Evolutionary conservation across 176 grass and related monocot species (phyloP), one percentile per base, ranked within the genome.

Genomic region (Chrysopogon serrulatus): DNA sequence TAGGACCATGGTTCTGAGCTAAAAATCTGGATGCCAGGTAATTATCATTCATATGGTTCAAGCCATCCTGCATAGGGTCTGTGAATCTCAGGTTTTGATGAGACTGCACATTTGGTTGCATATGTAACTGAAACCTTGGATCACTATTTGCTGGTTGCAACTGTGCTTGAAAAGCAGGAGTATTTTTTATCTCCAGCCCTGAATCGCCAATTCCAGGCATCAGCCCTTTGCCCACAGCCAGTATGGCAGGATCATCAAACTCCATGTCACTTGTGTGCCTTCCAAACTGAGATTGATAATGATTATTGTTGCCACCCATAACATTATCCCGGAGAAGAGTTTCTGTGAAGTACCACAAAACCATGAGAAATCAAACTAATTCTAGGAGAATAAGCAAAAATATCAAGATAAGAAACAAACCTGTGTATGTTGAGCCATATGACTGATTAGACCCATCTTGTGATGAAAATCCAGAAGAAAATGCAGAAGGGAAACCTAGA

Each of bases 231-330:
- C 88, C 95, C 53, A 97, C 95, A 69, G 92, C 95, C 39, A 97
- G 67, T 84, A 97, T 92, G 83, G 95, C 95, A 78, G 95, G 95
- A 90, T 97, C 95, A 36, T 92, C 86, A 83, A 94, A 94, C 87
- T 94, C 92, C 67, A 92, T 59, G 70, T 97, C 95, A 85, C 74
- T 78, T 47, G 88, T 44, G 78, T 91, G 91, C 83, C 90, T 85
- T 19, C 53, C n/a, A 65, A 85, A 73, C 31, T 92, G 86, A 74
- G 87, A 45, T 88, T 92, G 87, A 82, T 88, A 88, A 47, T 85
- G 87, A 88, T 87, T 92, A 36, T 57, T 81, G 39, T 81, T 81
- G 82, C 79, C 69, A 77, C 71, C 72, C 74, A 80, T 76, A 89
- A 73, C 48, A 85, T 83, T 90, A 45, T 87, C 85, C 44, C 70